phyloP scores from a whole-genome alignment of 129 eudicot genomes.

The Flaveria linearis region DNA sequence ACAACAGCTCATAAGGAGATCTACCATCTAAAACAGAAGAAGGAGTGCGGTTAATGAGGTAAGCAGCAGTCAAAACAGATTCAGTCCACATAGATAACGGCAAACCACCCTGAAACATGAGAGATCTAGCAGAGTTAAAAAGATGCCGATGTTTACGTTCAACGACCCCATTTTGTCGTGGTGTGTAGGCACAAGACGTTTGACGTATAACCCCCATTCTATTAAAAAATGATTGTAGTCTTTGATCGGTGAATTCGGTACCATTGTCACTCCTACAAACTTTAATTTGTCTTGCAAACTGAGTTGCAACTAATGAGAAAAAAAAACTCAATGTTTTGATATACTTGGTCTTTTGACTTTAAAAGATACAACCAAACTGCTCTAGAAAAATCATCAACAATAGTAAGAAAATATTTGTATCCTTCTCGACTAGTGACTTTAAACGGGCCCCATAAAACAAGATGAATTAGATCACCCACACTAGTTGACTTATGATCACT shows the following conservation, averaged over 20 bases:
- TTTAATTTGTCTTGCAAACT: not conserved
- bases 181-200: not conserved
- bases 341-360: not conserved
- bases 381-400: not conserved
- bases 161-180: not conserved
- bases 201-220: not conserved
- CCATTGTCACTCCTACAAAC: not conserved
- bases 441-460: not conserved
- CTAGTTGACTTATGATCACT: not conserved
- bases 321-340: too few relatives aligned
- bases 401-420: not conserved
- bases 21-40: too few relatives aligned
- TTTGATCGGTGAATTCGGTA: not conserved
- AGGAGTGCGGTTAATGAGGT: too few relatives aligned
- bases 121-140: too few relatives aligned
- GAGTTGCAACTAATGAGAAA: not conserved
- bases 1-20: too few relatives aligned
- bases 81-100: too few relatives aligned
- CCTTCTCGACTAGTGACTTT: conserved; percentile 1
- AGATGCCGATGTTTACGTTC: too few relatives aligned
- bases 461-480: not conserved
- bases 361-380: not conserved
- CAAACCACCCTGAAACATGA: too few relatives aligned
- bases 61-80: too few relatives aligned
- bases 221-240: not conserved